Evolutionary conservation across 805 yeast species (phyloP), one percentile per base, ranked within the genome.

Genomic region (Schwanniomyces polymorphus): DNA sequence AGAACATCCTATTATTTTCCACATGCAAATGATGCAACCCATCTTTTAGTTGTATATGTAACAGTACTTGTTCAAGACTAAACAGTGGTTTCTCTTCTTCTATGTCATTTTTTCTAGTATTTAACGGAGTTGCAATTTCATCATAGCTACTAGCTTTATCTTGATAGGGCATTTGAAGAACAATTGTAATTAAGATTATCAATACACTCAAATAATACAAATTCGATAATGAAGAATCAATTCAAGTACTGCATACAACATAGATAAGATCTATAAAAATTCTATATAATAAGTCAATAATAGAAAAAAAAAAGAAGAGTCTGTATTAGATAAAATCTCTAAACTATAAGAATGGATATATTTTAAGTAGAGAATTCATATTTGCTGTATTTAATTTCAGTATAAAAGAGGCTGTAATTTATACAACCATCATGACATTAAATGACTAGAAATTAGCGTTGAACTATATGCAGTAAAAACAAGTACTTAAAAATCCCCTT

Each of bases 61-160:
- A 63, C 51, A 64, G 75, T 3, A 72, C 77, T 17, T 61, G 60
- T 45, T 72, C 76, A 9, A 73, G 49, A 6, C 56, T 60, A 44
- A 68, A 64, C 5, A 50, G 18, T 6, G 51, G 51, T 28, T 33
- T 11, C 14, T 34, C 34, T 12, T 27, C 35, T n/a, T 21, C 34
- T 17, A 42, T 21, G 33, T 12, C 38, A 17, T 23, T n/a, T 14
- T 27, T 11, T 29, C 33, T 21, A 21, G 39, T 3, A 37, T 8
- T n/a, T 14, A 37, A 5, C 3, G 39, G 21, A n/a, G 11, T 10
- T 21, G 4, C 11, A 12, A 3, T 14, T 7, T 31, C 21, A 14
- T 16, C 5, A 16, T 14, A 31, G 9, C 11, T 10, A 31, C 8
- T 31, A 31, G 7, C 35, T 7, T 31, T 31, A 31, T 31, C 35